A percentile compares a stretch with the other conserved stretches of the same genome.
Evolutionary conservation across 768 basidiomycete species (phyloP).

Genomic region (Mycena rebaudengoi): DNA sequence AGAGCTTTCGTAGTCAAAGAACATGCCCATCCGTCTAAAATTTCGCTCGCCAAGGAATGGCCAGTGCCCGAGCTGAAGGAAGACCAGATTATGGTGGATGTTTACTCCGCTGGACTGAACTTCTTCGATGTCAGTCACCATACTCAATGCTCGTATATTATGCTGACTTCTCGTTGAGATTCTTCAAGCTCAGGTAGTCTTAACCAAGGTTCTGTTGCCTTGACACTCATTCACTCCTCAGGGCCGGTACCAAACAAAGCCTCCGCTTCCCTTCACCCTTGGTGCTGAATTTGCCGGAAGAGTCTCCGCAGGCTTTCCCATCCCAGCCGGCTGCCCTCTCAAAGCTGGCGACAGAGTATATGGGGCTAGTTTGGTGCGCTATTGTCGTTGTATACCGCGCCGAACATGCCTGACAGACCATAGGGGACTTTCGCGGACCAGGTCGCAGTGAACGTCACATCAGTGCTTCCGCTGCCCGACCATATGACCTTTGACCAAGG

Average conservation of each 20-base stretch:
- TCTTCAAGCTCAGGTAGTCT: conserved; percentile 82
- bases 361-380: conserved; percentile 56
- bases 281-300: conserved; percentile 88
- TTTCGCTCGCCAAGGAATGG: conserved; percentile 59
- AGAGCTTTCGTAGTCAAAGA: conserved; percentile 79
- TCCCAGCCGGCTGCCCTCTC: conserved; percentile 79
- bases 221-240: too few species aligned
- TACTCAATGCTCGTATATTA: background rate
- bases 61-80: conserved; percentile 63
- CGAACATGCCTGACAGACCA: background rate
- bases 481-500: conserved; percentile 86
- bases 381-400: background rate
- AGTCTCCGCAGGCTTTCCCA: conserved; percentile 73
- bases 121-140: conserved; percentile 78
- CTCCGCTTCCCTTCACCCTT: conserved; percentile 84
- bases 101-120: conserved; percentile 79
- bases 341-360: conserved; percentile 90
- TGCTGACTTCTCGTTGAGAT: conserved; percentile 54
- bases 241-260: conserved; percentile 53
- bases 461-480: conserved; percentile 74
- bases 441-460: conserved; percentile 60
- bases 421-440: conserved; percentile 87
- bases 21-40: conserved; percentile 73
- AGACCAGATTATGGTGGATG: conserved; percentile 75
- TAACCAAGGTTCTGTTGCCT: too few species aligned